Conservation (phyloP, 371 early-diverging fungal genomes). For the Mycotypha africana region DNA sequence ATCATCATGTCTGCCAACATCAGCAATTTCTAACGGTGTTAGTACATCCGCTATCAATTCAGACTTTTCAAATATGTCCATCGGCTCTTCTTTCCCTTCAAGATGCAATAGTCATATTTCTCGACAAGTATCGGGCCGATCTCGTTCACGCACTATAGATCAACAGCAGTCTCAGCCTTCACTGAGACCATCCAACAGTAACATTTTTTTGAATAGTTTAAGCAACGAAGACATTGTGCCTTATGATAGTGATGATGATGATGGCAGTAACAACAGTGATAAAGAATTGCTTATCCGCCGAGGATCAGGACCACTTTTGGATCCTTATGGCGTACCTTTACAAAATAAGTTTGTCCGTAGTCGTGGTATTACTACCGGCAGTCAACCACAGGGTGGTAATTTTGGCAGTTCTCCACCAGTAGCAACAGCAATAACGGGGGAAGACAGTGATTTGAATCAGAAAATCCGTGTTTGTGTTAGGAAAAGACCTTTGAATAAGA, state of each 20-base stretch:
- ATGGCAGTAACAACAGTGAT: too few species aligned
- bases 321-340: conserved; percentile 28
- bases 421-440: background rate
- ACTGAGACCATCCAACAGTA: background rate
- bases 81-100: conserved; percentile 5
- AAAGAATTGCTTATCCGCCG: too few species aligned
- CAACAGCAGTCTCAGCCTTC: conserved; percentile 1
- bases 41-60: too few species aligned
- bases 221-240: conserved; percentile 4
- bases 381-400: background rate
- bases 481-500: conserved; percentile 84
- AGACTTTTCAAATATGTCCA: conserved; percentile 1
- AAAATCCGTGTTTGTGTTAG: conserved; percentile 92
- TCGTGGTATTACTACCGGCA: background rate
- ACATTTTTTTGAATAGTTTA: background rate
- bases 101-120: background rate
- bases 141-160: conserved; percentile 29
- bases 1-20: background rate
- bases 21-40: too few species aligned
- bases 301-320: conserved; percentile 27
- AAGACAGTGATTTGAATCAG: conserved; percentile 46
- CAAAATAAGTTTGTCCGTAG: conserved; percentile 13
- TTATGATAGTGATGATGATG: conserved; percentile 12
- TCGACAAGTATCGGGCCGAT: conserved; percentile 16
- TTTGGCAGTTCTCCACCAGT: too few species aligned